Evolutionary conservation across 345 rosid species (phyloP), one percentile per base, ranked within the genome.

Genomic region (Brassica nigra): DNA sequence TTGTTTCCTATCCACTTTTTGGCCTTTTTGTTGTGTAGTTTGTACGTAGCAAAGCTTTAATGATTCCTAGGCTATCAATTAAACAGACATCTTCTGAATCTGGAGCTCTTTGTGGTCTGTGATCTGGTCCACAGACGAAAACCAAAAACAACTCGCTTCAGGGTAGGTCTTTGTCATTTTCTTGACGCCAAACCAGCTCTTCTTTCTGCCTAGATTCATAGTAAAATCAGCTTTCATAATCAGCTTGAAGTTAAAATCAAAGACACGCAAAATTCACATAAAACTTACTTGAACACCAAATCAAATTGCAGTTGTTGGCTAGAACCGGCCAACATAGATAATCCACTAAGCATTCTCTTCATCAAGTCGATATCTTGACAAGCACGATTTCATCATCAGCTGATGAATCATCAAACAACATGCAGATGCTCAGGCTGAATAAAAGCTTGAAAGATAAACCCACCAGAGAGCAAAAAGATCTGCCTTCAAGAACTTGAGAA

Each of bases 381-480:
- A 44, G 54, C 54, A 12, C 12, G 54, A 44, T 44, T 44, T 44
- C 54, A 61, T 87, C 89, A 54, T 54, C 23, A 54, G 27, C 59
- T n/a, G 23, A 54, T 3, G 16, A 15, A 15, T 54, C 18, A 12
- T 11, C n/a, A 28, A 28, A 61, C 14, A 27, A 62, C n/a, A 62
- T 29, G 66, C 66, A 44, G 15, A 62, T 27, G 66, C 36, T 62
- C 36, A 12, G 37, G 16, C n/a, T 62, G 34, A 12, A 62, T 6
- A 62, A 62, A 61, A 58, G 1, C 10, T 23, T 58, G 63, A 58
- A 58, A 58, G 31, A 61, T 27, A 61, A 61, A 61, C 61, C 14
- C 14, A 47, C 98, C 97, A 88, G 71, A 93, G 86, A 65, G 98
- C 91, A 83, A 95, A 4, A 7, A 93, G 78, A 86, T 93, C 95